phyloP scores from a whole-genome alignment of 257 asterid genomes.

The Primulina eburnea region DNA sequence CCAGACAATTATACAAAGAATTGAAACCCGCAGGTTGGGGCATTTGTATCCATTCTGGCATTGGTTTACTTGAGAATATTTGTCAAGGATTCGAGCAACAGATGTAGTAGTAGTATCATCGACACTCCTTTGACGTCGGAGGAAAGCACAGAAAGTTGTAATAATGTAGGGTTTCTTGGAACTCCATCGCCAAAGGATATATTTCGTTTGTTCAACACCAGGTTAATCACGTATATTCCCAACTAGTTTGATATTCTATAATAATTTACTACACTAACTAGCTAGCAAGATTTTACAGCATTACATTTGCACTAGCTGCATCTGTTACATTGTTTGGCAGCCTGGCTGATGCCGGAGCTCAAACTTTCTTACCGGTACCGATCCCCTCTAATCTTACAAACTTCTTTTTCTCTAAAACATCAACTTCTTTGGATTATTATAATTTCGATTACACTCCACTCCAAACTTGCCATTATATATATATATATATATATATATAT shows the following conservation, averaged over 20 bases:
- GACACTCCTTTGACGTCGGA: not conserved
- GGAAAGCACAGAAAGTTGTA: not conserved
- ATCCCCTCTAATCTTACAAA: too few relatives aligned
- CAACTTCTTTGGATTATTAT: too few relatives aligned
- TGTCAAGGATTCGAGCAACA: constrained; percentile 16
- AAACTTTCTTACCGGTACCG: not conserved
- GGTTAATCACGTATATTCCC: too few relatives aligned
- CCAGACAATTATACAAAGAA: too few relatives aligned
- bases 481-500: too few relatives aligned
- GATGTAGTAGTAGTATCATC: not conserved
- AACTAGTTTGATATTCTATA: too few relatives aligned
- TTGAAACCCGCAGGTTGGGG: not conserved
- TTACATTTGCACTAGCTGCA: constrained; percentile 25
- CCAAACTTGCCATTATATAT: too few relatives aligned
- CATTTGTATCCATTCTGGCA: constrained; percentile 1
- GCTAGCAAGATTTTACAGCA: too few relatives aligned
- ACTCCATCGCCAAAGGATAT: constrained; percentile 10
- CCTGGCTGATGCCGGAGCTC: constrained; percentile 27
- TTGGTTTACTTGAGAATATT: constrained; percentile 26
- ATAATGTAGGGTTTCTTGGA: not conserved
- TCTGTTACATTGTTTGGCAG: constrained; percentile 23
- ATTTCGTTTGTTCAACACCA: constrained; percentile 23
- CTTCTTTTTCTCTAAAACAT: too few relatives aligned
- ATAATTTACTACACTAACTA: too few relatives aligned
- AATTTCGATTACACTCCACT: too few relatives aligned